Base-by-base conservation (phyloP, 2,329 filamentous ascomycete species). In the Trichoderma sp. region DNA sequence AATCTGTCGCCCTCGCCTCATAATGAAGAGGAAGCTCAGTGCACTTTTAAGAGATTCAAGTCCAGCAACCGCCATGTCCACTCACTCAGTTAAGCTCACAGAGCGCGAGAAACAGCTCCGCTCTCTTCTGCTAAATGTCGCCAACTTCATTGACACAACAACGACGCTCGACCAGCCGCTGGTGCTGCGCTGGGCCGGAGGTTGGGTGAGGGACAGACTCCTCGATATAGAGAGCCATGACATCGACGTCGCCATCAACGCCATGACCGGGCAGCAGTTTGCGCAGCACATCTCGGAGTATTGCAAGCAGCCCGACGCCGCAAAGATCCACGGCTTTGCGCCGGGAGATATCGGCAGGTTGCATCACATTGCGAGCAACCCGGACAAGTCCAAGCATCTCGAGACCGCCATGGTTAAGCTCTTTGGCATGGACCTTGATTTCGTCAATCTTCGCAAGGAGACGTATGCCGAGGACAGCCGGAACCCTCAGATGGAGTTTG, bases 301-400 rank as follows among this genome's bases (percentile, higher is more conserved):
- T 75, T 90, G 93, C 75, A 85, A 86, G 60, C 80, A 83, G 30
- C 82, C 86, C 0, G 85, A 85, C 5, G 88, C 89, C 69, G 80
- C 86, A 13, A 82, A 86, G 63, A 89, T 88, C 75, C 90, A 94
- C 74, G 81, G 79, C 11, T 83, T 90, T 59, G 77, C 78, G 34
- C 76, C 80, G 21, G 85, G 86, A 64, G 89, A 90, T 68, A 84
- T 96, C 65, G 90, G 91, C 5, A 90, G 88, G 71, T 84, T 97
- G 37, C 91, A 97, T 83, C 96, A 93, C 79, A 95, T 97, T 73
- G 90, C 91, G 64, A 91, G 91, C 68, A 98, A 98, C 77, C 95
- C 94, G 0, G 94, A 97, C 75, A 97, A 97, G 81, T 97, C 94
- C 24, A 98, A 98, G 81, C 93, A 98, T 77, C 86, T 98, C 16